phyloP scores from a whole-genome alignment of 2,329 filamentous ascomycete species.

The Aspergillus alliaceus region DNA sequence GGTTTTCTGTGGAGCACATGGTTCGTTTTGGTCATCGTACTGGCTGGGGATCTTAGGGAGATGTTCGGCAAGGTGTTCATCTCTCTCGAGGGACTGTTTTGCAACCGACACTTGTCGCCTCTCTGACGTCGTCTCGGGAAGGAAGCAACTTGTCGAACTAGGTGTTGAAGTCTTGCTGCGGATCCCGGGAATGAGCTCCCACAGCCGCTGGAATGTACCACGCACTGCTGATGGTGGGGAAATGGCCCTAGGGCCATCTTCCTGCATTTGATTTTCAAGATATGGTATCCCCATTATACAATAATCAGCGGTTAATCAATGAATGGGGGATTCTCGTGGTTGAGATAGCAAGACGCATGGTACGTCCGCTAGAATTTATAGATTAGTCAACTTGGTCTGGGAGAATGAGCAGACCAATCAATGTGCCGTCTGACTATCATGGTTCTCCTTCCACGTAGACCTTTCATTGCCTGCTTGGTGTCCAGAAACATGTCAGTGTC shows the following conservation, averaged over 20 bases:
- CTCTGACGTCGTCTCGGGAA: slow-evolving; percentile 18
- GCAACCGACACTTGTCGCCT: slow-evolving; percentile 23
- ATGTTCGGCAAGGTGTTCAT: slow-evolving; percentile 23
- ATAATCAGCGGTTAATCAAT: neutral
- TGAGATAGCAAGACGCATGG: neutral
- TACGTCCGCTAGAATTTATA: neutral
- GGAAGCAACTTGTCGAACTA: neutral
- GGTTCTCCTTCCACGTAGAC: neutral
- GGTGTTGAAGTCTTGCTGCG: neutral
- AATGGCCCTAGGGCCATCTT: neutral
- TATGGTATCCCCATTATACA: neutral
- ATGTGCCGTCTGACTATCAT: neutral
- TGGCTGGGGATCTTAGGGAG: slow-evolving; percentile 1
- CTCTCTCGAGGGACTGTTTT: slow-evolving; percentile 25
- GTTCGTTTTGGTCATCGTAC: neutral
- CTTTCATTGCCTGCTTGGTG: neutral
- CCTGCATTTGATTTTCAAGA: neutral
- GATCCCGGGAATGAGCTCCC: slow-evolving; percentile 5
- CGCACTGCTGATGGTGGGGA: neutral
- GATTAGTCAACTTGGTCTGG: neutral
- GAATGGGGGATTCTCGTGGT: neutral
- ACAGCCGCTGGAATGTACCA: slow-evolving; percentile 11
- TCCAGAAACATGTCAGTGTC: neutral
- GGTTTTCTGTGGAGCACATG: slow-evolving; percentile 44
- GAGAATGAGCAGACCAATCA: neutral